Conservation (phyloP, 208 protist genomes). For the Wallacemonas sp. region DNA sequence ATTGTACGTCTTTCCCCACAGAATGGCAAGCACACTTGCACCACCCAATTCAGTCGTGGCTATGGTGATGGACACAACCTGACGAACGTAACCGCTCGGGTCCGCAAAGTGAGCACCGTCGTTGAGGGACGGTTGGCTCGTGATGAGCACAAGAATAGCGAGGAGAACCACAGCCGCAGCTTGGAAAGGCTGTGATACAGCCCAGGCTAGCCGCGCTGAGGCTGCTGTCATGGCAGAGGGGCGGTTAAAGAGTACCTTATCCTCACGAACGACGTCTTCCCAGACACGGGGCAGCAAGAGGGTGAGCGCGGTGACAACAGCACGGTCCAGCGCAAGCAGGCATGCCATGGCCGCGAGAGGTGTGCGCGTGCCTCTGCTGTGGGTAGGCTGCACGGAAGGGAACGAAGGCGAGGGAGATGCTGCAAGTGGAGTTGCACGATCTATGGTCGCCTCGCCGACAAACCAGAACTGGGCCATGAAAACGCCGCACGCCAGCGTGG, state of each 20-base stretch:
- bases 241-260: slow-evolving; percentile 13
- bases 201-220: slow-evolving; percentile 3
- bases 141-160: neutral
- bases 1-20: slow-evolving; percentile 62
- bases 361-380: neutral
- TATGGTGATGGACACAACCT: neutral
- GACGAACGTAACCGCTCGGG: neutral
- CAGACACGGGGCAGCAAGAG: slow-evolving; percentile 3
- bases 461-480: slow-evolving; percentile 2
- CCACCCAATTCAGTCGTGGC: slow-evolving; percentile 24
- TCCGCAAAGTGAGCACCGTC: slow-evolving; percentile 15
- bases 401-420: too few species aligned
- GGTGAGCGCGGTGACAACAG: neutral
- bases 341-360: neutral
- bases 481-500: neutral
- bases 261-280: slow-evolving; percentile 7
- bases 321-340: neutral
- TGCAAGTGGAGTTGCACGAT: neutral
- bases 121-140: neutral
- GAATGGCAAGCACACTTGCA: slow-evolving; percentile 22
- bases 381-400: too few species aligned
- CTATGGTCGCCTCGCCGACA: neutral
- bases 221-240: slow-evolving; percentile 5
- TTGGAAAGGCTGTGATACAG: slow-evolving; percentile 1
- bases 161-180: neutral